phyloP scores from a whole-genome alignment of 352 stramenopile species.

The Aphanomyces stellatus region DNA sequence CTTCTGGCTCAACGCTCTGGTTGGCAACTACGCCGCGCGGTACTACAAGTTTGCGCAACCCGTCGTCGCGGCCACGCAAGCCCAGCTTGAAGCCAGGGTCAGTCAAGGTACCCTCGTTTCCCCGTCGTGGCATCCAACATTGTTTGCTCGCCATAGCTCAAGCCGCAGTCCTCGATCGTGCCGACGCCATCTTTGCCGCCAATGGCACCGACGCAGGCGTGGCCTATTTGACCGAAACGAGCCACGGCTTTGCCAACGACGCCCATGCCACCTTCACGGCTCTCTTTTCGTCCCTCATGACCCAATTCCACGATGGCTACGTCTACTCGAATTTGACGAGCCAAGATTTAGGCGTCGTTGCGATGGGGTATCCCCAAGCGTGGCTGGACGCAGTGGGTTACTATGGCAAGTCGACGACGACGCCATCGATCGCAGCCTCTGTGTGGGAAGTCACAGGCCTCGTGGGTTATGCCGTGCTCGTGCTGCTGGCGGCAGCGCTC shows the following conservation, averaged over 20 bases:
- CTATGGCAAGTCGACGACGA: slow-evolving; percentile 30
- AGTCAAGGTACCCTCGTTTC: slow-evolving; percentile 27
- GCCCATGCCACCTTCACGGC: slow-evolving; percentile 41
- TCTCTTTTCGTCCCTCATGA: slow-evolving; percentile 64
- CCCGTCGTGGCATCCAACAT: slow-evolving; percentile 27
- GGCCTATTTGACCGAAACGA: slow-evolving; percentile 48
- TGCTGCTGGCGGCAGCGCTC: neutral
- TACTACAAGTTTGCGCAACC: slow-evolving; percentile 67
- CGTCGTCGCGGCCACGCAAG: slow-evolving; percentile 46
- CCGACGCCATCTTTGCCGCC: neutral
- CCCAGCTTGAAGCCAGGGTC: slow-evolving; percentile 41
- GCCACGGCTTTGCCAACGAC: slow-evolving; percentile 36
- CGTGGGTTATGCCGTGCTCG: neutral
- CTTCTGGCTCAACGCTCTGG: slow-evolving; percentile 74
- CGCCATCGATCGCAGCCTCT: neutral
- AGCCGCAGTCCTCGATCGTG: slow-evolving; percentile 28
- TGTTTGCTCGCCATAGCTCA: slow-evolving; percentile 37
- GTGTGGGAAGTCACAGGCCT: neutral
- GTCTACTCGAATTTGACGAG: slow-evolving; percentile 47
- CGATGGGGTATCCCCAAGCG: slow-evolving; percentile 79
- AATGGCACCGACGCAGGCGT: neutral
- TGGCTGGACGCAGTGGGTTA: slow-evolving; percentile 74
- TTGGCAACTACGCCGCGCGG: slow-evolving; percentile 75
- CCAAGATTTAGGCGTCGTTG: slow-evolving; percentile 31
- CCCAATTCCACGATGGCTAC: slow-evolving; percentile 79